These are phyloP conservation scores for Aspergillus avenaceus DNA, from an alignment of 495 filamentous ascomycete genomes.

Conservation along the genomic window DNA sequence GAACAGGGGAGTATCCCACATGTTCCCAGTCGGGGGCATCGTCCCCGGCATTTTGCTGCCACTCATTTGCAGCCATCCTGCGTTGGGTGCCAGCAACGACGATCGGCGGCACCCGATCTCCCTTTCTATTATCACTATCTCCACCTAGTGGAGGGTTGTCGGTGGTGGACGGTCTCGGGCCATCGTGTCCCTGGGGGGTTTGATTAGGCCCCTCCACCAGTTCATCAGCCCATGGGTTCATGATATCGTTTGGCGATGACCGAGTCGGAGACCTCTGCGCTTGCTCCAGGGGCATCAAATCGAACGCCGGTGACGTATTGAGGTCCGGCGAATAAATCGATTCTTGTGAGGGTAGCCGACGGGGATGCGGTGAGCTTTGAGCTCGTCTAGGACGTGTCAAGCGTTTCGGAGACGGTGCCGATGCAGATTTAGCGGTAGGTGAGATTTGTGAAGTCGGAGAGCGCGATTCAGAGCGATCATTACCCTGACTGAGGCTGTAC, in stretches of 20 bases:
- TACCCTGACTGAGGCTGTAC: constrained; percentile 32
- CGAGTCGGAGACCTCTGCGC: constrained; percentile 40
- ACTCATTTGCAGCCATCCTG: constrained; percentile 22
- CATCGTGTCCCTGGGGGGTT: neutral
- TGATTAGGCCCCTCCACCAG: constrained; percentile 21
- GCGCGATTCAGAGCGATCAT: constrained; percentile 25
- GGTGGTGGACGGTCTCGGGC: neutral
- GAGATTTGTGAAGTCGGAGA: constrained; percentile 22
- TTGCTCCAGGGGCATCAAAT: constrained; percentile 42
- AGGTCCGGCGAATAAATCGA: constrained; percentile 41
- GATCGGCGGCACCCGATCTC: constrained; percentile 19
- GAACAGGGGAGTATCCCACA: constrained; percentile 17
- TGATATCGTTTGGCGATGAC: constrained; percentile 24
- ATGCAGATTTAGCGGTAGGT: constrained; percentile 27
- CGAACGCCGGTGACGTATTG: constrained; percentile 41
- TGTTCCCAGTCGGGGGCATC: constrained; percentile 23
- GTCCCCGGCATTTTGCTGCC: constrained; percentile 10
- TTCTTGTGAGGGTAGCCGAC: constrained; percentile 29
- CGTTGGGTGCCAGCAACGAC: constrained; percentile 23
- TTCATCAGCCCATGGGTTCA: constrained; percentile 34
- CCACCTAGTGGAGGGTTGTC: constrained; percentile 7
- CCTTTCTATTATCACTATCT: constrained; percentile 6
- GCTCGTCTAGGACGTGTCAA: constrained; percentile 25
- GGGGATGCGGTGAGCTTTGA: constrained; percentile 25
- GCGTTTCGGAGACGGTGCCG: constrained; percentile 26